Base-by-base conservation (phyloP, 345 rosid species). In the Eucalyptus rudis region DNA sequence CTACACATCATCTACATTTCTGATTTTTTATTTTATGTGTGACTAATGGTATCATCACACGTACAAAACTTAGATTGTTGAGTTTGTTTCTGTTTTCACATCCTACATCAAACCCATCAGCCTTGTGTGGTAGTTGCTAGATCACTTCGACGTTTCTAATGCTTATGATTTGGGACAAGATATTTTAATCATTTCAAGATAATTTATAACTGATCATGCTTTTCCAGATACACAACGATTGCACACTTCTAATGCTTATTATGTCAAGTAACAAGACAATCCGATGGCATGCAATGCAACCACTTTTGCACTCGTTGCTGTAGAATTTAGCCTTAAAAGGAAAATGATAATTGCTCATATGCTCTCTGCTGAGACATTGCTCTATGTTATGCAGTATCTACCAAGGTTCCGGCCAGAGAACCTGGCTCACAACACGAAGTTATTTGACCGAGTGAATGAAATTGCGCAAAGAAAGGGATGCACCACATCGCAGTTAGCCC, bases 351-450 rank as follows among this genome's bases (percentile, higher is more conserved):
- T 68, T 68, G 24, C 80, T 68, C 13, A 17, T 68, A 16, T 33
- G 80, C 80, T 68, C 2, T 68, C 22, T 15, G 20, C 11, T 68
- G 80, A 68, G 43, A 68, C 24, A 7, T 20, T 68, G 24, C 43
- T 68, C 80, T 33, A 68, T 33, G 22, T 29, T 58, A 90, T n/a
- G 88, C 94, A 96, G 97, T 1, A 11, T 27, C 88, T 92, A 3
- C 95, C 97, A 2, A 96, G 98, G 93, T 93, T 96, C 93, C 96
- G 71, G 71, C 90, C 93, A 17, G 97, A 96, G 91, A 96, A 96
- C 87, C 52, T 95, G 80, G 95, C 93, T 43, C 94, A 94, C 86
- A 96, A 96, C 91, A 90, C 89, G 79, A 87, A 86, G 22, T 47
- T 96, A 1, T 95, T 90, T 8, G 95, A 94, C 86, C 90, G 90